phyloP scores from a whole-genome alignment of 78 protist genomes.

The Guillardia theta region DNA sequence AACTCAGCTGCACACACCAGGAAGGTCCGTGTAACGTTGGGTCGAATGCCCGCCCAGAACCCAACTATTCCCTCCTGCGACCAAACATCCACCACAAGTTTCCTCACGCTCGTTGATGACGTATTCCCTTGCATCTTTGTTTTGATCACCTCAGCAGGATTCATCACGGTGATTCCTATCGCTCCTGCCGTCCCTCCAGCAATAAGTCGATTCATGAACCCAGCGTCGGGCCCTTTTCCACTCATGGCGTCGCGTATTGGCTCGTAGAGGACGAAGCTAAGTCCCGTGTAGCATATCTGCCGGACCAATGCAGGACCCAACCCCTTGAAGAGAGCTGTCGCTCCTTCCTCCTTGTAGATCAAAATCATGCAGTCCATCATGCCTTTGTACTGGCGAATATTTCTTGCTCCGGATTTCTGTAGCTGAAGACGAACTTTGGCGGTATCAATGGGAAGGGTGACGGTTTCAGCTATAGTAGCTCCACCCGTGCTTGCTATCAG shows the following conservation, averaged over 20 bases:
- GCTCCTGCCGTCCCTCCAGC: constrained; percentile 59
- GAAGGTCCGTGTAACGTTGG: not conserved
- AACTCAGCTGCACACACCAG: not conserved
- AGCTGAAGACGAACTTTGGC: constrained; percentile 46
- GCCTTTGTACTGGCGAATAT: constrained; percentile 41
- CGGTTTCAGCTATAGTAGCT: constrained; percentile 25
- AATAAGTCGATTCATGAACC: not conserved
- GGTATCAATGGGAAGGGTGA: constrained; percentile 43
- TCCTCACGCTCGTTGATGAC: too few species aligned
- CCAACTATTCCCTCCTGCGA: not conserved
- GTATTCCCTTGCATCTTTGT: constrained; percentile 44
- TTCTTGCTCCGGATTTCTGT: not conserved
- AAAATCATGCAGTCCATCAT: not conserved
- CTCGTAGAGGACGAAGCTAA: constrained; percentile 47
- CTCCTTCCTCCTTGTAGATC: not conserved
- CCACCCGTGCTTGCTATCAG: constrained; percentile 22
- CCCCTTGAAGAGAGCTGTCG: constrained; percentile 40
- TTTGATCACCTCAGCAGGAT: constrained; percentile 58
- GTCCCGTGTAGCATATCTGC: constrained; percentile 51
- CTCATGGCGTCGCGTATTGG: constrained; percentile 35
- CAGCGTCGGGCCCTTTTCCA: not conserved
- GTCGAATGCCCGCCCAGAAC: not conserved
- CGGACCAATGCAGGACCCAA: constrained; percentile 46
- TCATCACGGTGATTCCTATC: constrained; percentile 25
- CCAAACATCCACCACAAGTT: not conserved